Conservation (phyloP, 78 protist species). For the Capsaspora owczarzaki region DNA sequence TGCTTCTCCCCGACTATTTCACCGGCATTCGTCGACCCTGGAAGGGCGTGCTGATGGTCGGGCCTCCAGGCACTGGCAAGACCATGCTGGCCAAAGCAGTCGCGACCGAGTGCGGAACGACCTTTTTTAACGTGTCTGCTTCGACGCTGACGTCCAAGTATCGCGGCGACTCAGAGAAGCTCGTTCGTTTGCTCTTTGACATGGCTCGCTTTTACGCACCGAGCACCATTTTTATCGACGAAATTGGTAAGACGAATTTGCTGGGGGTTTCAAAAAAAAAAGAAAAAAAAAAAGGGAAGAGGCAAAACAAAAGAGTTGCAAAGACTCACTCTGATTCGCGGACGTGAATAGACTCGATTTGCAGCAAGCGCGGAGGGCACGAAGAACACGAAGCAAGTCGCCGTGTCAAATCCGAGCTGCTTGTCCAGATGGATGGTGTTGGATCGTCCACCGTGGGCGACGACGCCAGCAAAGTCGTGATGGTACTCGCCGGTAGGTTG, state of each 20-base stretch:
- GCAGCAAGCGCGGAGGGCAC: neutral
- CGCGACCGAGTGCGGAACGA: constrained; percentile 74
- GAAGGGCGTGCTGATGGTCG: constrained; percentile 79
- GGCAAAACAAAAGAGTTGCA: neutral
- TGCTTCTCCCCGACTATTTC: constrained; percentile 38
- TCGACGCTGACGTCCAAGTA: constrained; percentile 65
- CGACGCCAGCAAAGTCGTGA: constrained; percentile 27
- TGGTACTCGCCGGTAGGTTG: too few species aligned
- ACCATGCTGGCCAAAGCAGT: constrained; percentile 87
- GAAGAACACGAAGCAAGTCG: constrained; percentile 60
- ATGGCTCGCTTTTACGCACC: constrained; percentile 83
- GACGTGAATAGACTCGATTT: neutral
- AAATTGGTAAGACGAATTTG: constrained; percentile 48
- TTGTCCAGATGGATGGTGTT: constrained; percentile 78
- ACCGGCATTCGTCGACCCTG: constrained; percentile 56
- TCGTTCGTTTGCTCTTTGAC: constrained; percentile 60
- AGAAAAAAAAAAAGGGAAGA: too few species aligned
- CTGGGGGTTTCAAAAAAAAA: too few species aligned
- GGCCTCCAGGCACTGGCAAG: constrained; percentile 90
- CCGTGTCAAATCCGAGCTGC: constrained; percentile 60
- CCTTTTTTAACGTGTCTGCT: constrained; percentile 67
- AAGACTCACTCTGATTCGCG: neutral
- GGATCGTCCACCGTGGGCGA: neutral
- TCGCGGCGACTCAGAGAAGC: constrained; percentile 79
- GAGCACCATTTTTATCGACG: constrained; percentile 75